Base-by-base conservation (phyloP, 139 green algal genomes). In the Chlamydomonas schloesseri region DNA sequence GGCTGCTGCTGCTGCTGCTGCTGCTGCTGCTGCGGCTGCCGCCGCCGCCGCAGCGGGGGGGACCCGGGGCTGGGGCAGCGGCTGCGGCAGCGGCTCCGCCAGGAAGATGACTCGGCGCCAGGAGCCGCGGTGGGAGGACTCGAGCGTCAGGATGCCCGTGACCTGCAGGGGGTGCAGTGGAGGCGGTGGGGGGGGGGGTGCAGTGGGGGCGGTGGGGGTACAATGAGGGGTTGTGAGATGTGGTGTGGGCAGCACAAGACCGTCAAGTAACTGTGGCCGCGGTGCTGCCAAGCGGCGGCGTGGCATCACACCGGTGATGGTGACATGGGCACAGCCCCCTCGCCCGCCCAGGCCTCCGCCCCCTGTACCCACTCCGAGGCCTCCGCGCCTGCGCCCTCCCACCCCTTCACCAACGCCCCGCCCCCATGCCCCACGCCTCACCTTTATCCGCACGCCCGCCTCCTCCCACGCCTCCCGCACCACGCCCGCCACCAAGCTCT, bases 101-200 rank as follows among this genome's bases (percentile, higher is more conserved):
- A 71, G 70, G 53, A 92, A 92, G 31, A 90, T 89, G 26, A 92
- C 42, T 17, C 89, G 50, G 18, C 89, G 28, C 89, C 89, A 92
- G 0, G 18, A 0, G 28, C 75, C 70, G 18, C 24, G 69, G 5
- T 79, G 70, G 10, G 80, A 71, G 18, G 64, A 46, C 67, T 89
- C 75, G 0, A 89, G 1, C 0, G n/a, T 57, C 71, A 92, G 58
- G n/a, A 92, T 80, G 37, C 89, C 81, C 1, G n/a, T 81, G 4
- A 92, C n/a, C 65, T 73, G 74, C 9, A 2, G 34, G 34, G 18
- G n/a, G n/a, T n/a, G n/a, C n/a, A n/a, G n/a, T 11, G 67, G 67
- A 72, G 67, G 31, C 15, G 55, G 55, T 3, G 20, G 2, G 55
- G 55, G 55, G 18, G 55, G 55, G 55, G 55, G 18, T 50, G 8